Evolutionary conservation across 129 eudicot species (phyloP).

Genomic region (Chrysanthemum seticuspe): DNA sequence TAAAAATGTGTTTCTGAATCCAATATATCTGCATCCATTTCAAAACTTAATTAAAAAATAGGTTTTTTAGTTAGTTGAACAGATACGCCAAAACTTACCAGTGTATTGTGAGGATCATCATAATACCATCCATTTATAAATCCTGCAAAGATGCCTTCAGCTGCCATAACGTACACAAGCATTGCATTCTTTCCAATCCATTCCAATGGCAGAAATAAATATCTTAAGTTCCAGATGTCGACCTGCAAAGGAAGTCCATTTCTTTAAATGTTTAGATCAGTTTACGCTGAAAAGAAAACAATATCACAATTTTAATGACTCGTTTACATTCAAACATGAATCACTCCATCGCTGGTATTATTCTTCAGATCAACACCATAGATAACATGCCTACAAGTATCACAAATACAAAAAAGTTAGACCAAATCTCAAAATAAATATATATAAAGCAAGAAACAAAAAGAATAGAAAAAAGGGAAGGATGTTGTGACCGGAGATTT

Average conservation of each 20-base stretch:
- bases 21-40: constrained; percentile 55
- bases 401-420: too few species aligned
- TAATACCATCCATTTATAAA: constrained; percentile 93
- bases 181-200: constrained; percentile 98
- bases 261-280: constrained; percentile 2
- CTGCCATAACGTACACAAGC: constrained; percentile 94
- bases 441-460: too few species aligned
- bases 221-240: constrained; percentile 48
- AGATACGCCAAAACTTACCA: constrained; percentile 39
- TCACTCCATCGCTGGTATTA: too few species aligned
- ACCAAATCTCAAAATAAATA: too few species aligned
- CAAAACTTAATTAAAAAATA: background rate
- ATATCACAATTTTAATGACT: background rate
- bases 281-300: background rate
- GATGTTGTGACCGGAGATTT: too few species aligned
- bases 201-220: constrained; percentile 60
- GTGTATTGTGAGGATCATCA: constrained; percentile 57
- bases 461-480: too few species aligned
- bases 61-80: background rate
- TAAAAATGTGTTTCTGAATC: constrained; percentile 82
- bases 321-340: too few species aligned
- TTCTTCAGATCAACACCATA: too few species aligned
- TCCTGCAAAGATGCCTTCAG: constrained; percentile 90
- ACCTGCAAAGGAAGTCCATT: constrained; percentile 41
- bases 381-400: too few species aligned